Base-by-base conservation (phyloP, 331 rosid genomes). In the Saraca asoca region DNA sequence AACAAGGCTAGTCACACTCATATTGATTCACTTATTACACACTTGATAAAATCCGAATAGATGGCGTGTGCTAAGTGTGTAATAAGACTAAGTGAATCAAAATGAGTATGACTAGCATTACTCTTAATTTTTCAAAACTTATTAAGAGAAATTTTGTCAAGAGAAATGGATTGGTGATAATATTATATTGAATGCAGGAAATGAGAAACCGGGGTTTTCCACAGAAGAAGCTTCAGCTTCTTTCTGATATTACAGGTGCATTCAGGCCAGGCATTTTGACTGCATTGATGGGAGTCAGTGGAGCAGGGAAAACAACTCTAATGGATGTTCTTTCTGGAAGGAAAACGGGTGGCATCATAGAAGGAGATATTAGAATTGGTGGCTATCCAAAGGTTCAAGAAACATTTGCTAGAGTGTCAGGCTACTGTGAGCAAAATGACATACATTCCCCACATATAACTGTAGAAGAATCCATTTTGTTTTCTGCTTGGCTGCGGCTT, bases 231-330 rank as follows among this genome's bases (percentile, higher is more conserved):
- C 84, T 80, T 68, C 91, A 78, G 31, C 81, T 85, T 49, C 78
- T 85, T 13, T 52, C 50, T 16, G 82, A 85, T 63, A 64, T 85
- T 51, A 82, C 88, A 2, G 84, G 91, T 34, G 72, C 76, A 59
- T 61, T 82, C 52, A 62, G 79, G 50, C 86, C 86, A 43, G 88
- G 91, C 45, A 53, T 82, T 62, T 79, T 85, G 49, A 80, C 88
- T 31, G 91, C 91, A 46, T 31, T 85, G 59, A 85, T 85, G 88
- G 91, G 86, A 18, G 83, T 83, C 19, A 83, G 86, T 19, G 88
- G 86, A 34, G 84, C 86, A 29, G 91, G 91, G 44, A 85, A 85
- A 80, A 85, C 91, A 45, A 83, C 91, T 63, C 79, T 85, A 50
- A 71, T 85, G 45, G 91, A 85, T 64, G 91, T 85, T 59, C 71